phyloP scores from a whole-genome alignment of 1,284 basidiomycete species.

The Quambalaria eucalypti region DNA sequence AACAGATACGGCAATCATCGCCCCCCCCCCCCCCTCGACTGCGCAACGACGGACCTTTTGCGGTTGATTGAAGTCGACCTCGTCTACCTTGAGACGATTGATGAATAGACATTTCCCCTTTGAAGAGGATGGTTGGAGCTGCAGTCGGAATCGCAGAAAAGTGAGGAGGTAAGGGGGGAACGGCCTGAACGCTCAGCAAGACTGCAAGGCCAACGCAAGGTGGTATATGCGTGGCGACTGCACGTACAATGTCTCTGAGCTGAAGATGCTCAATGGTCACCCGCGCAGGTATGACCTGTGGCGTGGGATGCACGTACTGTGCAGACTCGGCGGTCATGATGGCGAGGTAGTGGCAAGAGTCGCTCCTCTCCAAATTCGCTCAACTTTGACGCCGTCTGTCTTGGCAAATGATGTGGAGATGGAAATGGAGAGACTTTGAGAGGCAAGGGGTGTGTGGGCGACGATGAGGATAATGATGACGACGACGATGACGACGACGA shows the following conservation, averaged over 20 bases:
- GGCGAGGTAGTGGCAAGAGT: no score
- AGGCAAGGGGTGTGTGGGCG: no score
- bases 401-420: no score
- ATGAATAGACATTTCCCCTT: slow-evolving; percentile 27
- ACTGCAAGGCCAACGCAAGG: no score
- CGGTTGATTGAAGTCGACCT: slow-evolving; percentile 16
- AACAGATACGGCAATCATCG: slow-evolving; percentile 47
- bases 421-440: no score
- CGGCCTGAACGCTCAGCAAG: no score
- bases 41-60: slow-evolving; percentile 54
- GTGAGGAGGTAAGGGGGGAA: background rate
- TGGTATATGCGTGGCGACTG: background rate
- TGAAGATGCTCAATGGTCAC: slow-evolving; percentile 32
- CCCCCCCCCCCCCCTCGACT: slow-evolving; percentile 55
- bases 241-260: slow-evolving; percentile 20
- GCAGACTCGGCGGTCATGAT: no score
- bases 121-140: slow-evolving; percentile 15
- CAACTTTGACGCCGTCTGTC: no score
- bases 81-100: slow-evolving; percentile 22
- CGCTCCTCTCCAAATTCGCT: no score
- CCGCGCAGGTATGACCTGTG: slow-evolving; percentile 19
- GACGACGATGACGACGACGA: background rate
- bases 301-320: no score
- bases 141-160: background rate
- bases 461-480: background rate